Base-by-base conservation (phyloP, 306 rosid genomes). In the Cyamopsis tetragonoloba region DNA sequence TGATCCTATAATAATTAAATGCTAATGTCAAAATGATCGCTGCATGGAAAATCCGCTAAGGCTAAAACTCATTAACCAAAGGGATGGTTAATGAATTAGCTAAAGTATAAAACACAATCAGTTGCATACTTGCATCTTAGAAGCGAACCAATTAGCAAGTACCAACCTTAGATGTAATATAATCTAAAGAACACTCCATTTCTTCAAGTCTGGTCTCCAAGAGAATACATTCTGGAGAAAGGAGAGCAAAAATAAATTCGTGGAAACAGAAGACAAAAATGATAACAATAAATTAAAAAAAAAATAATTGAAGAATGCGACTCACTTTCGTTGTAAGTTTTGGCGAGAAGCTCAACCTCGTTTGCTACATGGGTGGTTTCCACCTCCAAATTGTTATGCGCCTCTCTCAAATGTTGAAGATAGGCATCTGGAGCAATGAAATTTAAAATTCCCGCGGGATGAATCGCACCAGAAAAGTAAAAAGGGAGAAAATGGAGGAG, bases 171-270 rank as follows among this genome's bases (percentile, higher is more conserved):
- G 75, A 67, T 43, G 81, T 12, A 51, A 63, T 59, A 67, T 37
- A 78, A 11, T 89, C 81, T 54, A 89, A 43, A 28, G 86, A 77
- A 62, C 63, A 78, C 27, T 83, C 78, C 62, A 89, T 38, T 65
- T 71, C 78, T 79, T 82, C 91, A 61, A 88, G 84, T 68, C 82
- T 80, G 64, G 74, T 66, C 76, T 61, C 77, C 55, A 93, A 68
- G 31, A 60, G 57, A 72, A 7, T 68, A 63, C 44, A 84, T 74
- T 88, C 98, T 93, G 82, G 66, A 74, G 37, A 66, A 14, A 24
- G 20, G 60, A 64, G 12, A 50, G 37, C 24, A 57, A 46, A 17
- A 20, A 62, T n/a, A 44, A 34, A 31, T 30, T 50, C 17, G 55
- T 30, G 60, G 15, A 35, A 9, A 51, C n/a, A 66, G 23, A 47